These are phyloP conservation scores for Shiraia sp. DNA, from an alignment of 2,329 filamentous ascomycete species.

Conservation along the genomic window DNA sequence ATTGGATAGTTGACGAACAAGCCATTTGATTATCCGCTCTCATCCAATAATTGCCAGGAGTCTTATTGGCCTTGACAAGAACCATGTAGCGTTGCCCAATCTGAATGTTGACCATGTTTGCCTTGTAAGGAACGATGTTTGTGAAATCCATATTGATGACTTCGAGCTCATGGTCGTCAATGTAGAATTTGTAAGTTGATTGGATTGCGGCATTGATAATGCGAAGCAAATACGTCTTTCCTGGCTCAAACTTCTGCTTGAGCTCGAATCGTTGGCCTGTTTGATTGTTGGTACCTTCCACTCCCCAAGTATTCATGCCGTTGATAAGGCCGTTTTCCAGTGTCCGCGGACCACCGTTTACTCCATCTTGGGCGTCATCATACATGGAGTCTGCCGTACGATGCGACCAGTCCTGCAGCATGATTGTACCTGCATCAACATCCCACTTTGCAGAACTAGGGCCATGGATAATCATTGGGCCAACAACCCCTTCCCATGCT, in stretches of 20 bases:
- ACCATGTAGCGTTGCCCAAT: slow-evolving; percentile 38
- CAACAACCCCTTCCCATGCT: slow-evolving; percentile 45
- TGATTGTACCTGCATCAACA: slow-evolving; percentile 42
- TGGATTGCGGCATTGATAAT: slow-evolving; percentile 61
- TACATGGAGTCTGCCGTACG: slow-evolving; percentile 36
- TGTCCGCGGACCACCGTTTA: slow-evolving; percentile 22
- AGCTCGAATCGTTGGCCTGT: slow-evolving; percentile 32
- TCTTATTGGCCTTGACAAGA: slow-evolving; percentile 24
- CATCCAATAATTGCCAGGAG: slow-evolving; percentile 26
- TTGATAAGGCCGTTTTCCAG: slow-evolving; percentile 49
- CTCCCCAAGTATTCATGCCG: slow-evolving; percentile 44
- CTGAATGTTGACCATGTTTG: slow-evolving; percentile 40
- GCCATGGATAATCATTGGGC: slow-evolving; percentile 46
- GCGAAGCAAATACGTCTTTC: slow-evolving; percentile 64
- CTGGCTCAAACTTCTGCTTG: slow-evolving; percentile 47
- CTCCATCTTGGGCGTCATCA: slow-evolving; percentile 16
- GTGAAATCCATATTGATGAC: slow-evolving; percentile 47
- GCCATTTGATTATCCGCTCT: slow-evolving; percentile 41
- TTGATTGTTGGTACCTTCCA: slow-evolving; percentile 14
- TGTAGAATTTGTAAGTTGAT: slow-evolving; percentile 49
- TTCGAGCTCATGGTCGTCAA: slow-evolving; percentile 46
- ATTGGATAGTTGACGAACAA: slow-evolving; percentile 37
- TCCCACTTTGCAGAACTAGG: slow-evolving; percentile 43
- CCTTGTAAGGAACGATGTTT: slow-evolving; percentile 44
- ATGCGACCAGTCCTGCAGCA: slow-evolving; percentile 48